A percentile compares a stretch with the other conserved stretches of the same genome.
Conservation (phyloP, 371 early-diverging fungal genomes). For the Mucor racemosus region DNA sequence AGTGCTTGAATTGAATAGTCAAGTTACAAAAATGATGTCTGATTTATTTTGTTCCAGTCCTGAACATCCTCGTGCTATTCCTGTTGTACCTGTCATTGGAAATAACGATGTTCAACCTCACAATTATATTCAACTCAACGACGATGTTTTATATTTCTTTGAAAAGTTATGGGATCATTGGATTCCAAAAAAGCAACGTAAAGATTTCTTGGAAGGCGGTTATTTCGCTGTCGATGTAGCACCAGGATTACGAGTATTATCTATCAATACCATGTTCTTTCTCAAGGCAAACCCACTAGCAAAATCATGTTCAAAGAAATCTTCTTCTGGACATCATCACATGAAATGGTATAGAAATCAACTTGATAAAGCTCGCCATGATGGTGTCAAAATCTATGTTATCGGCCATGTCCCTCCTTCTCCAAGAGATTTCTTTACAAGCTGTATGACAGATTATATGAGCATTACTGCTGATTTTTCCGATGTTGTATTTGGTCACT, state of each 20-base stretch:
- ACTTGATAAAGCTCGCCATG: constrained; percentile 47
- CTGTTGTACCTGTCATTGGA: constrained; percentile 67
- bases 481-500: constrained; percentile 70
- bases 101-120: constrained; percentile 84
- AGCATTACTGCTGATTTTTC: constrained; percentile 57
- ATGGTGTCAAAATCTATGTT: constrained; percentile 51
- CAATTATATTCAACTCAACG: constrained; percentile 46
- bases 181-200: constrained; percentile 61
- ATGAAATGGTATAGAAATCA: constrained; percentile 71
- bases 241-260: constrained; percentile 52
- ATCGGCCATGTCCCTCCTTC: constrained; percentile 79
- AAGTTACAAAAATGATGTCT: constrained; percentile 31
- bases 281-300: constrained; percentile 69
- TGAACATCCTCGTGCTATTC: constrained; percentile 27
- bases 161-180: constrained; percentile 58
- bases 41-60: constrained; percentile 25
- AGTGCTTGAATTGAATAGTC: constrained; percentile 50
- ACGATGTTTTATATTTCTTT: constrained; percentile 40
- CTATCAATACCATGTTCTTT: constrained; percentile 78
- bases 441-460: constrained; percentile 66
- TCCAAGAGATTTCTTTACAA: constrained; percentile 59
- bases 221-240: constrained; percentile 68
- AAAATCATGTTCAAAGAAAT: constrained; percentile 57
- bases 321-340: constrained; percentile 63
- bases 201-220: constrained; percentile 68